These are phyloP conservation scores for Suillus lakei DNA, from an alignment of 768 basidiomycete species.

Conservation along the genomic window DNA sequence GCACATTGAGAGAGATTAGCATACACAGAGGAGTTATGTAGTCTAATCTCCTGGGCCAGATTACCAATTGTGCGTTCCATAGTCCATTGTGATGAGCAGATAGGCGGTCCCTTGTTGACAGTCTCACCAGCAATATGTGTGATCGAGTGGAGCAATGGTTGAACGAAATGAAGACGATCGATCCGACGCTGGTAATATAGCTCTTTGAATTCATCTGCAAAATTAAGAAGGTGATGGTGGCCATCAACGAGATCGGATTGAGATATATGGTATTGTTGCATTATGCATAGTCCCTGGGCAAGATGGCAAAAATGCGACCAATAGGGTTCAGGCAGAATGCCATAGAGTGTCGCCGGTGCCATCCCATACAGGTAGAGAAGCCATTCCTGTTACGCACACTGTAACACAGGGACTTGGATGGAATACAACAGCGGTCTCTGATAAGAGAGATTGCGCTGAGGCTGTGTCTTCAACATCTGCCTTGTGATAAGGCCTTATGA, in stretches of 20 bases:
- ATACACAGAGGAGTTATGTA: conserved; percentile 25
- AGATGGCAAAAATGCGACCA: too few relatives aligned
- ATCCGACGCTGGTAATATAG: conserved; percentile 26
- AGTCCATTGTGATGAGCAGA: conserved; percentile 32
- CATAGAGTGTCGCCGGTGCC: neutral
- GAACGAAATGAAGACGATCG: conserved; percentile 33
- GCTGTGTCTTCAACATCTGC: too few relatives aligned
- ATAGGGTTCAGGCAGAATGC: neutral
- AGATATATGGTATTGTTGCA: conserved; percentile 23
- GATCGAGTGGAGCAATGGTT: conserved; percentile 28
- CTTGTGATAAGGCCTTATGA: too few relatives aligned
- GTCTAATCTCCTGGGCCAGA: conserved; percentile 28
- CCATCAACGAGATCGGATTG: conserved; percentile 16
- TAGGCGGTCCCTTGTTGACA: conserved; percentile 22
- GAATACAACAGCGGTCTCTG: too few relatives aligned
- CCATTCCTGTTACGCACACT: too few relatives aligned
- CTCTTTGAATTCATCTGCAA: conserved; percentile 30
- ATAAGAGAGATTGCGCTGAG: too few relatives aligned
- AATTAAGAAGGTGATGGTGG: conserved; percentile 20
- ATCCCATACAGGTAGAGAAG: neutral
- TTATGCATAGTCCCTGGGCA: conserved; percentile 20
- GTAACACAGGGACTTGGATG: too few relatives aligned
- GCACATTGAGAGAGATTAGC: conserved; percentile 25
- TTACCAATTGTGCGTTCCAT: conserved; percentile 31
- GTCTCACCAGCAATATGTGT: conserved; percentile 29